Conservation (phyloP, 768 basidiomycete genomes). For the Boletales sp. region DNA sequence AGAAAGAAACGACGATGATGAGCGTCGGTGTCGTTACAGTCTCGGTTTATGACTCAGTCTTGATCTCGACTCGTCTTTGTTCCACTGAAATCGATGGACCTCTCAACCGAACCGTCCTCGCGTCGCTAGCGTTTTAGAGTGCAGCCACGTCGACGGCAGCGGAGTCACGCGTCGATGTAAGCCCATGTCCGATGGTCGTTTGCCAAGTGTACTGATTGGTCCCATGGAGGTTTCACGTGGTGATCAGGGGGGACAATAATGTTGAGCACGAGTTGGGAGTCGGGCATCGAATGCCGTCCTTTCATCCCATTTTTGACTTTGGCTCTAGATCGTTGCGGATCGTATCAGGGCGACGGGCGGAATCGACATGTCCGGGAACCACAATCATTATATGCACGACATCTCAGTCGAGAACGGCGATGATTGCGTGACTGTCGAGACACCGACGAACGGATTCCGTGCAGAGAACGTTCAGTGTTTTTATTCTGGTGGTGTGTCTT, state of each 20-base stretch:
- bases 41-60: constrained; percentile 1
- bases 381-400: constrained; percentile 30
- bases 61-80: background rate
- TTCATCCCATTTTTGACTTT: background rate
- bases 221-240: constrained; percentile 10
- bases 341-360: constrained; percentile 11
- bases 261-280: constrained; percentile 13
- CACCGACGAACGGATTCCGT: constrained; percentile 22
- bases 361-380: constrained; percentile 24
- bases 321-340: constrained; percentile 4
- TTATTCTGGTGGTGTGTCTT: constrained; percentile 3
- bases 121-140: constrained; percentile 5
- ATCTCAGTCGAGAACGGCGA: constrained; percentile 31
- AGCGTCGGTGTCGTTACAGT: background rate
- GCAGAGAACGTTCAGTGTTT: constrained; percentile 12
- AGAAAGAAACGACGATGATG: background rate
- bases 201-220: too few species aligned
- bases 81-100: background rate
- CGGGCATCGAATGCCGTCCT: background rate
- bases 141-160: constrained; percentile 6
- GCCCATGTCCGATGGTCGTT: background rate
- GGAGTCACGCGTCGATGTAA: constrained; percentile 15
- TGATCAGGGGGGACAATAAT: constrained; percentile 5
- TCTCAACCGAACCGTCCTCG: constrained; percentile 5
- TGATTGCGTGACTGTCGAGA: constrained; percentile 34